Evolutionary conservation across 257 asterid species (phyloP).

Genomic region (Asclepias syriaca): DNA sequence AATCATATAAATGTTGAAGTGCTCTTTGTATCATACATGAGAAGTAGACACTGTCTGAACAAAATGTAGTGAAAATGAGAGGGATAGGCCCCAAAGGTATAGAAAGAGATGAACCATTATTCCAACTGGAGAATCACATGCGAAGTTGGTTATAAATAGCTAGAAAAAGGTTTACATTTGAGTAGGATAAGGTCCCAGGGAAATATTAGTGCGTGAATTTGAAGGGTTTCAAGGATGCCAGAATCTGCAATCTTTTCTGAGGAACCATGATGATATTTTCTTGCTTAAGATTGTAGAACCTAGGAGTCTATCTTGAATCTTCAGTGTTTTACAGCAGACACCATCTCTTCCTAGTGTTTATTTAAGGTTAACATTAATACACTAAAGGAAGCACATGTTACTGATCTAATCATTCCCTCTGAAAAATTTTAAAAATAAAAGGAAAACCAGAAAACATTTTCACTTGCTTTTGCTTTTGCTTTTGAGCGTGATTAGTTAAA

Average conservation of each 20-base stretch:
- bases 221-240: slow-evolving; percentile 15
- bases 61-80: slow-evolving; percentile 37
- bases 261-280: slow-evolving; percentile 1
- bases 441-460: not conserved
- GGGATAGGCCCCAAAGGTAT: slow-evolving; percentile 39
- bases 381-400: not conserved
- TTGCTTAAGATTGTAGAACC: not conserved
- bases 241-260: not conserved
- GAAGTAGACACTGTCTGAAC: slow-evolving; percentile 32
- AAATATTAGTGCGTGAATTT: not conserved
- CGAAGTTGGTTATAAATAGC: slow-evolving; percentile 14
- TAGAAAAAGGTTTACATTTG: not conserved
- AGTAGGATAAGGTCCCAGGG: not conserved
- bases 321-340: slow-evolving; percentile 3
- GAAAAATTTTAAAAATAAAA: too few species aligned
- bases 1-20: not conserved
- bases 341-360: not conserved
- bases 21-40: slow-evolving; percentile 26
- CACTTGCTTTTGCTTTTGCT: not conserved
- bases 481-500: not conserved
- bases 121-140: slow-evolving; percentile 13
- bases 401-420: not conserved
- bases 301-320: not conserved
- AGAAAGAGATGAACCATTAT: slow-evolving; percentile 8
- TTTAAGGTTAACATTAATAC: not conserved